These are phyloP conservation scores for Lactarius akahatsu DNA, from an alignment of 768 basidiomycete genomes.

Conservation along the genomic window DNA sequence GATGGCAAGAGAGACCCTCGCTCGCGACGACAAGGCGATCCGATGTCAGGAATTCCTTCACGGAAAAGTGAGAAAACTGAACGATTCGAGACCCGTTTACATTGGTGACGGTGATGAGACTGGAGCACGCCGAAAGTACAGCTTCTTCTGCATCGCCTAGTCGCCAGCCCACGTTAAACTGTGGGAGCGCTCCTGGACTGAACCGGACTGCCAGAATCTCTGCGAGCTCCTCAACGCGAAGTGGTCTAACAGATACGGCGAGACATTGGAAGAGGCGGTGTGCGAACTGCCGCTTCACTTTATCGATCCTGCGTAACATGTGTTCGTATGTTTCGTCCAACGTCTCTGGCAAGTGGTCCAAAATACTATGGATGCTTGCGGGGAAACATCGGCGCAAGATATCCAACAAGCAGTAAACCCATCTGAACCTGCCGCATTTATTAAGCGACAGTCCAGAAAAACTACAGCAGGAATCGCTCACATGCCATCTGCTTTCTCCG, in stretches of 20 bases:
- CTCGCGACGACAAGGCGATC: not conserved
- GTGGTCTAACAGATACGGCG: not conserved
- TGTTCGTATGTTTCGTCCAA: too few relatives aligned
- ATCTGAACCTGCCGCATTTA: too few relatives aligned
- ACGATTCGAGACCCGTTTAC: not conserved
- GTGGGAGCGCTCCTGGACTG: not conserved
- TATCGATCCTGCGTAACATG: not conserved
- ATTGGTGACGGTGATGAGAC: not conserved
- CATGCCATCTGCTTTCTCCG: conserved; percentile 5
- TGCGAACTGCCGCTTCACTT: conserved; percentile 1
- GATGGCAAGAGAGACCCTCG: not conserved
- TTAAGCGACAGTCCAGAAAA: too few relatives aligned
- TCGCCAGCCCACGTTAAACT: not conserved
- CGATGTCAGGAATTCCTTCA: conserved; percentile 17
- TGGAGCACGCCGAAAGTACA: conserved; percentile 2
- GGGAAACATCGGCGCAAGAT: too few relatives aligned
- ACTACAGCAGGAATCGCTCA: not conserved
- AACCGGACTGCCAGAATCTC: conserved; percentile 12
- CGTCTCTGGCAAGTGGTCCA: too few relatives aligned
- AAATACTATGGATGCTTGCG: too few relatives aligned
- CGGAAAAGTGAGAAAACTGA: conserved; percentile 16
- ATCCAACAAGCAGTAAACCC: too few relatives aligned
- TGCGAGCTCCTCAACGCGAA: conserved; percentile 6
- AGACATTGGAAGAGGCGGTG: conserved; percentile 16
- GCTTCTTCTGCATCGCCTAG: not conserved